Evolutionary conservation across 768 basidiomycete species (phyloP).

Genomic region (Termitomyces sp.): DNA sequence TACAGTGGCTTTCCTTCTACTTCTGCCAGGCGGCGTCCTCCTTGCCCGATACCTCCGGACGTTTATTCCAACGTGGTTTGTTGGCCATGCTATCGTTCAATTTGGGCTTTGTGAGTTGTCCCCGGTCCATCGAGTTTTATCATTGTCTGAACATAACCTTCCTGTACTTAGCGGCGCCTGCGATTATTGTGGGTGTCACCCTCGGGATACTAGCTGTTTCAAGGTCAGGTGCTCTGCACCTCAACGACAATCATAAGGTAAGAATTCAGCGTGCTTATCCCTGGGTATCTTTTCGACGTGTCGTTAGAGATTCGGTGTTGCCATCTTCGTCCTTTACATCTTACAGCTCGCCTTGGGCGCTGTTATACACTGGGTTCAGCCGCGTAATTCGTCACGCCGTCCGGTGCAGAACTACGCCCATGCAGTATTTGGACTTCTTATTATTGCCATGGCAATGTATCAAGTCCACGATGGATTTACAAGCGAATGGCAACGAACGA

Average conservation of each 20-base stretch:
- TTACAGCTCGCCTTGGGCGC: slow-evolving; percentile 45
- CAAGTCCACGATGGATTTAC: slow-evolving; percentile 43
- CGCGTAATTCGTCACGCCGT: slow-evolving; percentile 25
- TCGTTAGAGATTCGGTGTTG: slow-evolving; percentile 41
- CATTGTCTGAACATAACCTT: slow-evolving; percentile 6
- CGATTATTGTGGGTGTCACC: slow-evolving; percentile 36
- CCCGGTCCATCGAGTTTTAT: not conserved
- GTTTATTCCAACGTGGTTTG: slow-evolving; percentile 45
- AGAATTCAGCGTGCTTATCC: not conserved
- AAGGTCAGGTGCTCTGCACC: slow-evolving; percentile 27
- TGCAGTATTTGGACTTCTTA: slow-evolving; percentile 44
- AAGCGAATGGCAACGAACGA: slow-evolving; percentile 42
- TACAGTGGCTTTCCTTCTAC: slow-evolving; percentile 42
- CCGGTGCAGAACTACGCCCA: slow-evolving; percentile 56
- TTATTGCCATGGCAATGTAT: slow-evolving; percentile 43
- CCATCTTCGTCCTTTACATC: slow-evolving; percentile 43
- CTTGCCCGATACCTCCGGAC: slow-evolving; percentile 50
- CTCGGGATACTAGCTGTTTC: slow-evolving; percentile 36
- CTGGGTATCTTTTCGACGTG: not conserved
- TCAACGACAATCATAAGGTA: slow-evolving; percentile 46
- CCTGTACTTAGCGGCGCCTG: slow-evolving; percentile 30
- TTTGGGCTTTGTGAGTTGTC: slow-evolving; percentile 35
- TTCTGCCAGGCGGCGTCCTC: slow-evolving; percentile 48
- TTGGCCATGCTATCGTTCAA: slow-evolving; percentile 44
- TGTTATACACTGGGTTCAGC: slow-evolving; percentile 49